A percentile compares a stretch with the other conserved stretches of the same genome.
Evolutionary conservation across 2,329 filamentous ascomycete genomes (phyloP).

Genomic region (Pestalotiopsis sp.): DNA sequence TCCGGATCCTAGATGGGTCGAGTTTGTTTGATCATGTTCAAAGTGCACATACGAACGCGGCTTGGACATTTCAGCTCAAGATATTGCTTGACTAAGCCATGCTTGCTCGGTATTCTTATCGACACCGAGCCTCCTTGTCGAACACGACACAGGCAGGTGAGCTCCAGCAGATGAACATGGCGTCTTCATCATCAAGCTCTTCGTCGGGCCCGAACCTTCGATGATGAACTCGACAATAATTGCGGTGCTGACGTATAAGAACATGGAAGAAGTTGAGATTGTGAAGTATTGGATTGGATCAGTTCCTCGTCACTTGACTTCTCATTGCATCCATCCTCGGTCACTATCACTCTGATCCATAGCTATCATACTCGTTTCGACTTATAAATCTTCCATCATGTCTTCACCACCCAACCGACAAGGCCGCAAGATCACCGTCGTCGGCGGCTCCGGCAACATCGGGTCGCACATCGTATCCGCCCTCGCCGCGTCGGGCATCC

Average conservation of each 20-base stretch:
- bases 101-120: background rate
- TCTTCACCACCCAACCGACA: background rate
- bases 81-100: background rate
- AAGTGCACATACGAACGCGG: background rate
- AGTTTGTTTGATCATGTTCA: too few relatives aligned
- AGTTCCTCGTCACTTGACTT: background rate
- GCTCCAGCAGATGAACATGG: background rate
- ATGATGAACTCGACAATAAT: background rate
- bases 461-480: slow-evolving; percentile 12
- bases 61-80: background rate
- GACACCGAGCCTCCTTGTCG: background rate
- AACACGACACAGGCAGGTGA: background rate
- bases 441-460: slow-evolving; percentile 25
- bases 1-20: too few relatives aligned
- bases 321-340: background rate
- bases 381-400: background rate
- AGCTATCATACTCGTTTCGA: background rate
- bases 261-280: background rate
- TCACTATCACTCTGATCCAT: background rate
- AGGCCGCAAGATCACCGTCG: slow-evolving; percentile 21
- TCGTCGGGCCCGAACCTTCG: background rate
- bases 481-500: slow-evolving; percentile 17
- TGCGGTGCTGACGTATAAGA: background rate
- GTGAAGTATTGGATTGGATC: background rate
- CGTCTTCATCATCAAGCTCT: background rate